Conservation (phyloP, 257 asterid species). For the Rhazya stricta region DNA sequence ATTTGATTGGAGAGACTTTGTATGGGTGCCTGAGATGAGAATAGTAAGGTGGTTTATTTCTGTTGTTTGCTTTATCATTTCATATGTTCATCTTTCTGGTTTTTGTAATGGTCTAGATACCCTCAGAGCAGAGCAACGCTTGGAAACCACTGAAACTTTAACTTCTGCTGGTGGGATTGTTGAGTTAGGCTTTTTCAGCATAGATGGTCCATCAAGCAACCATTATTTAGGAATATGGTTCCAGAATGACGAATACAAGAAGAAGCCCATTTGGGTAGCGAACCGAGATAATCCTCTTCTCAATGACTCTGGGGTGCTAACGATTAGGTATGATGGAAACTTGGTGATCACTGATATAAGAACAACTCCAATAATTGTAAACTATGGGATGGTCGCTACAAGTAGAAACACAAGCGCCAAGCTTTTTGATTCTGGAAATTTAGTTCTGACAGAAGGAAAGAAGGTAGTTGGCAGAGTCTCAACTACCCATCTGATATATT, state of each 20-base stretch:
- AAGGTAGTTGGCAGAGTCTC: conserved; percentile 8
- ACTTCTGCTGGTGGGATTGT: conserved; percentile 6
- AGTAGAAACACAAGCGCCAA: background rate
- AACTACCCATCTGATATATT: background rate
- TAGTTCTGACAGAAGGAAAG: background rate
- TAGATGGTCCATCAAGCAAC: background rate
- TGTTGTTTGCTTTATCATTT: background rate
- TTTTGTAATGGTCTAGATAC: background rate
- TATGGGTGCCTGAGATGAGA: too few species aligned
- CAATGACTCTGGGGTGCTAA: conserved; percentile 3
- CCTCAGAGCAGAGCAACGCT: background rate
- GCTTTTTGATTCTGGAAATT: conserved; percentile 6
- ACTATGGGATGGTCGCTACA: background rate
- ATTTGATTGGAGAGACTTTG: too few species aligned
- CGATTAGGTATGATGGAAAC: conserved; percentile 14
- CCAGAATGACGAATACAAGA: background rate
- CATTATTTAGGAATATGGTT: conserved; percentile 12
- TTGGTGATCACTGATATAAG: conserved; percentile 2
- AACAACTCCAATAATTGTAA: background rate
- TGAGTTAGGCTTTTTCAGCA: conserved; percentile 15
- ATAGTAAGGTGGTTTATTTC: background rate
- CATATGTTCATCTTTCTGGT: background rate
- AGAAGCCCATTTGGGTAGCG: conserved; percentile 11
- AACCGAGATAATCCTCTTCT: conserved; percentile 8
- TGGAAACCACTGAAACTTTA: background rate